Conservation (phyloP, 768 basidiomycete genomes). For the Saitozyma podzolica region DNA sequence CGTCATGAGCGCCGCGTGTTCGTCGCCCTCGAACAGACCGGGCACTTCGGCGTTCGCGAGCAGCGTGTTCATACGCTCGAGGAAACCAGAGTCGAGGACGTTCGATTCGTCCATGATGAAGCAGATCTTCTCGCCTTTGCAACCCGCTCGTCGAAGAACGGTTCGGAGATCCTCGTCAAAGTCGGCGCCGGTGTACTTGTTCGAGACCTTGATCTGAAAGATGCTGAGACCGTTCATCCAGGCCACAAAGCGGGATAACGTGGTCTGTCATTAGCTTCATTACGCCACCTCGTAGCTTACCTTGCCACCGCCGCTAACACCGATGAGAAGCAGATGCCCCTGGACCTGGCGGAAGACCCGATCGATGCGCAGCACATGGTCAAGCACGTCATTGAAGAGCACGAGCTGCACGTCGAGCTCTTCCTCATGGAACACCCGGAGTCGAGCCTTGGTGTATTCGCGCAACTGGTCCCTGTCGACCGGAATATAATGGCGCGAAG, state of each 20-base stretch:
- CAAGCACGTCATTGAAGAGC: conserved; percentile 96
- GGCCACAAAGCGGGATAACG: conserved; percentile 93
- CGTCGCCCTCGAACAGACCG: conserved; percentile 99
- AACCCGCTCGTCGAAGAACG: conserved; percentile 90
- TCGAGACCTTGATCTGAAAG: conserved; percentile 99
- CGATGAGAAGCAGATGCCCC: conserved; percentile 92
- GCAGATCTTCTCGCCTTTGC: conserved; percentile 98
- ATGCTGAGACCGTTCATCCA: conserved; percentile 99
- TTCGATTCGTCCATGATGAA: conserved; percentile 99
- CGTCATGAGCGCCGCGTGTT: conserved; percentile 96
- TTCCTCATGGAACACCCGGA: conserved; percentile 98
- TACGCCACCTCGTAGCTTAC: conserved; percentile 54
- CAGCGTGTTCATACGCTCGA: conserved; percentile 99
- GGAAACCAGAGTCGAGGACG: conserved; percentile 95
- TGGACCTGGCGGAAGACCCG: conserved; percentile 98
- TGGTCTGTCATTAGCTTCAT: conserved; percentile 65
- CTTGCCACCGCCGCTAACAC: conserved; percentile 98
- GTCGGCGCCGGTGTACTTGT: conserved; percentile 97
- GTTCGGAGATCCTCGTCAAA: conserved; percentile 96
- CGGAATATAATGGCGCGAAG: conserved; percentile 91
- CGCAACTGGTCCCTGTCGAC: conserved; percentile 90
- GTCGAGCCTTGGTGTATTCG: conserved; percentile 93
- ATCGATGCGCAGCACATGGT: conserved; percentile 96
- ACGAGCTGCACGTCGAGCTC: conserved; percentile 97
- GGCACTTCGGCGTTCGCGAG: conserved; percentile 99